Conservation (phyloP, 225 moss, liverwort and hornwort genomes). For the Pseudoscleropodium purum region DNA sequence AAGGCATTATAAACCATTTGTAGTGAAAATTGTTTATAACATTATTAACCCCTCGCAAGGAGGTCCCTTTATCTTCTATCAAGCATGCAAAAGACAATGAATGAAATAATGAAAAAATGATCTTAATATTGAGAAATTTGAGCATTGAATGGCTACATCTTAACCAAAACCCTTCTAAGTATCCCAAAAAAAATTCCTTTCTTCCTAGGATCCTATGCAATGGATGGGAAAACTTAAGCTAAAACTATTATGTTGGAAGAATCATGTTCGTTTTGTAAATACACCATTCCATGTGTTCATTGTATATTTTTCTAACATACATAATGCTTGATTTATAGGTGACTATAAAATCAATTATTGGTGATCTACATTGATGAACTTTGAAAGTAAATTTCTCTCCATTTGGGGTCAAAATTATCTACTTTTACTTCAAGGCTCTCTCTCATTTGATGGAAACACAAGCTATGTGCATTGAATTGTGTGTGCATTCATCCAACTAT, state of each 20-base stretch:
- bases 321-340: background rate
- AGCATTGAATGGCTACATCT: background rate
- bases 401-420: background rate
- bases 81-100: background rate
- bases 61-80: background rate
- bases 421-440: too few species aligned
- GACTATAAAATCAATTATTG: background rate
- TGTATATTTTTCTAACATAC: background rate
- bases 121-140: background rate
- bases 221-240: background rate
- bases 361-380: background rate
- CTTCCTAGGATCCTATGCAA: accelerated
- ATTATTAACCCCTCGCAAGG: accelerated
- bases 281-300: accelerated
- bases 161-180: accelerated
- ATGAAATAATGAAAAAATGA: background rate
- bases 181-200: background rate
- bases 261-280: background rate
- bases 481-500: background rate
- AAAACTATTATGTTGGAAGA: background rate
- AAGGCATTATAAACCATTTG: background rate
- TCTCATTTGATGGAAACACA: background rate
- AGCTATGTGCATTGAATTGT: background rate
- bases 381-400: background rate
- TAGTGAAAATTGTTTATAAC: background rate